Evolutionary conservation across 345 rosid species (phyloP).

Genomic region (Eucalyptus polybractea): DNA sequence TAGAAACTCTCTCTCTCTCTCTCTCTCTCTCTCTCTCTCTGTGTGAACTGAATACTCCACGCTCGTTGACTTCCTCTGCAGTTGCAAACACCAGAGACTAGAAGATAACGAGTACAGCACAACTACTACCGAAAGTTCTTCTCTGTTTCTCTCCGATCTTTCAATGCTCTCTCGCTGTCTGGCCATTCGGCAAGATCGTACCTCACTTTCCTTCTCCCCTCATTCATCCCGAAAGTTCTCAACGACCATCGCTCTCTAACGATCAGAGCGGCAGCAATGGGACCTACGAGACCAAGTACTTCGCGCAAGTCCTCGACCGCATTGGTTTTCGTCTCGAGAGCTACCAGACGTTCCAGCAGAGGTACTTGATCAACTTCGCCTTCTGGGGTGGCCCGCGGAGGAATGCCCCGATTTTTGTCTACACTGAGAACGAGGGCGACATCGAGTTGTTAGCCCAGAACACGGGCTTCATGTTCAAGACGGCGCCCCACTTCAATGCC

Average conservation of each 20-base stretch:
- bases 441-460: conserved; percentile 72
- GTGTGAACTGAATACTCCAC: neutral
- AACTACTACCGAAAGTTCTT: neutral
- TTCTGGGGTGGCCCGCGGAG: conserved; percentile 31
- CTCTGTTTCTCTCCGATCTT: neutral
- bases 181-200: neutral
- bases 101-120: neutral
- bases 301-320: conserved; percentile 50
- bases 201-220: neutral
- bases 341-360: conserved; percentile 47
- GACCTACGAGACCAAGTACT: conserved; percentile 19
- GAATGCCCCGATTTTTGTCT: conserved; percentile 40
- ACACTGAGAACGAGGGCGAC: conserved; percentile 72
- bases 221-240: neutral
- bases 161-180: neutral
- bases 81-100: neutral
- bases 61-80: neutral
- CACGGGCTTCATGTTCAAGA: conserved; percentile 63
- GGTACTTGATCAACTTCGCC: conserved; percentile 42
- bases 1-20: neutral
- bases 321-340: conserved; percentile 33
- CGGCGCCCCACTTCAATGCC: conserved; percentile 67
- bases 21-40: neutral
- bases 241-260: neutral
- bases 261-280: neutral